Conservation (phyloP, 2,329 filamentous ascomycete genomes). For the Verticillium zaregamsianum region DNA sequence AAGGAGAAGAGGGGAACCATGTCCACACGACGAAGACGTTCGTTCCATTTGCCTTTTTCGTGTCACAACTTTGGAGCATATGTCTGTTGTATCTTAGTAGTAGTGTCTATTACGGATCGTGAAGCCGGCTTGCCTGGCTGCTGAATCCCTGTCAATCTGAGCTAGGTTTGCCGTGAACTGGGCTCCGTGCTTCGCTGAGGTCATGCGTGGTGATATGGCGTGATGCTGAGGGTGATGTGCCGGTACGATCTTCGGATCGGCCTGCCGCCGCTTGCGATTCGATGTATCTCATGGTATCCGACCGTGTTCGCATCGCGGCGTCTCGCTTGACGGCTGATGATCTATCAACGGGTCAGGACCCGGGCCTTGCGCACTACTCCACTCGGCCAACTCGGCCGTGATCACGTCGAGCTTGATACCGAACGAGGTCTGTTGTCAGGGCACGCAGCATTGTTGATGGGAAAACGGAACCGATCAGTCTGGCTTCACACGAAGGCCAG, state of each 20-base stretch:
- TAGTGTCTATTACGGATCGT: slow-evolving; percentile 30
- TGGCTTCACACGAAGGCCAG: too few species aligned
- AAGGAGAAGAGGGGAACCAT: neutral
- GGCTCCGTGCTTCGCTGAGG: neutral
- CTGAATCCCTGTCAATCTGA: neutral
- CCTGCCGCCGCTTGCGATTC: neutral
- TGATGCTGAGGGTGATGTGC: neutral
- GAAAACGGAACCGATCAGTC: too few species aligned
- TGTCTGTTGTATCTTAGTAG: slow-evolving; percentile 37
- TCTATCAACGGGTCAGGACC: too few species aligned
- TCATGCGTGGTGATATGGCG: neutral
- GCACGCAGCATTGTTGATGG: too few species aligned
- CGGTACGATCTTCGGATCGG: neutral
- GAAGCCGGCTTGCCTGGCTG: neutral
- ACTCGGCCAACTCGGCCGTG: too few species aligned
- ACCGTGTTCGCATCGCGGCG: neutral
- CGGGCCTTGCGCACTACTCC: too few species aligned
- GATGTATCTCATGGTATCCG: too few species aligned
- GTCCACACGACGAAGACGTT: neutral
- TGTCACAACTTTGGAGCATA: slow-evolving; percentile 25
- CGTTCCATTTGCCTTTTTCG: neutral
- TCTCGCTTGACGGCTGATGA: too few species aligned
- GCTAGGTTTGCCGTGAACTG: neutral
- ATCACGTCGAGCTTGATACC: too few species aligned
- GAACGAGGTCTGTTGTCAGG: too few species aligned